Evolutionary conservation across 805 yeast genomes (phyloP).

Genomic region (Candida mattraensis): DNA sequence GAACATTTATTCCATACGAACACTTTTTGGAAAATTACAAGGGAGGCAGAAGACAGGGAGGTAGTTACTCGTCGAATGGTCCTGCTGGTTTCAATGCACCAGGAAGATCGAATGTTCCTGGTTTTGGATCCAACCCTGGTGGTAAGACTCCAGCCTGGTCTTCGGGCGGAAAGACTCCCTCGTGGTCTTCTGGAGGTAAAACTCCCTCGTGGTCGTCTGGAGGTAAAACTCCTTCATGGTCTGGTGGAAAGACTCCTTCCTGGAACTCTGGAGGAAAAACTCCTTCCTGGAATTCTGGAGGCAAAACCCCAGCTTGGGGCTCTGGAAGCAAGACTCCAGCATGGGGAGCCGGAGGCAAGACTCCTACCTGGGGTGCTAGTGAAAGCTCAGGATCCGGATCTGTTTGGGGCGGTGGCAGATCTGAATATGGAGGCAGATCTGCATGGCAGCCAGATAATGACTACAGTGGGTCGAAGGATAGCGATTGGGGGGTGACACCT

Average conservation of each 20-base stretch:
- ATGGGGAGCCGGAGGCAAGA: constrained; percentile 42
- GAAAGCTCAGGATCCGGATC: constrained; percentile 27
- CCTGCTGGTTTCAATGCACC: constrained; percentile 11
- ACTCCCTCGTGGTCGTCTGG: constrained; percentile 42
- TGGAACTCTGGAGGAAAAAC: constrained; percentile 44
- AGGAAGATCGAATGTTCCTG: constrained; percentile 27
- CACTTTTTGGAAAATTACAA: constrained; percentile 56
- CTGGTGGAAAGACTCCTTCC: constrained; percentile 42
- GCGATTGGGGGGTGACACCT: constrained; percentile 45
- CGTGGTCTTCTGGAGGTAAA: constrained; percentile 43
- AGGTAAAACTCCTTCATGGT: constrained; percentile 45
- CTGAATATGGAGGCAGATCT: constrained; percentile 52
- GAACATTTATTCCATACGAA: constrained; percentile 73
- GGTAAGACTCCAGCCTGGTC: constrained; percentile 46
- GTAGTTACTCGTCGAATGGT: constrained; percentile 16
- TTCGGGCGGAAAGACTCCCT: constrained; percentile 39
- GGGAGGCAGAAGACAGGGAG: constrained; percentile 38
- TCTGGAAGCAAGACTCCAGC: constrained; percentile 32
- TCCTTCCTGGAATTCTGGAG: constrained; percentile 41
- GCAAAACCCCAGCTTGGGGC: constrained; percentile 46
- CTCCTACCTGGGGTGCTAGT: constrained; percentile 43
- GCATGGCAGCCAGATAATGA: constrained; percentile 41
- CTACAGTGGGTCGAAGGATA: constrained; percentile 10
- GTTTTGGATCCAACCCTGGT: constrained; percentile 37
- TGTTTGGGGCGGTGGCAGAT: constrained; percentile 39